Base-by-base conservation (phyloP, 805 yeast genomes). In the Ogataea salicorniae region DNA sequence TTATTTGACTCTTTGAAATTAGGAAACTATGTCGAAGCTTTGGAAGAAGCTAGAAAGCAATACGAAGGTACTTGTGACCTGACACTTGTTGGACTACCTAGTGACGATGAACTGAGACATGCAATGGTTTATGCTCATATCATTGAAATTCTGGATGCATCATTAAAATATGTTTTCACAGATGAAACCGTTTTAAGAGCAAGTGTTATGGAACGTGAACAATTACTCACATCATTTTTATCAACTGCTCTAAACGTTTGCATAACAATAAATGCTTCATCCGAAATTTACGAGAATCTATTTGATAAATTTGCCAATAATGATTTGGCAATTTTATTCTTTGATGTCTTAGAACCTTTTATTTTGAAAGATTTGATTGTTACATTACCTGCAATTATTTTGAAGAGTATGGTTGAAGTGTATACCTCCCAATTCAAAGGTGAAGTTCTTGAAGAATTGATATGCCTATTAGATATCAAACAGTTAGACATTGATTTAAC, bases 401-500 rank as follows among this genome's bases (percentile, higher is more conserved):
- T 88, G 52, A 80, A 80, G 54, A 74, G 73, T 13, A 72, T 91
- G 66, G 84, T 91, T 2, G 68, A 70, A 31, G 64, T 70, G 45
- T 81, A 79, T 52, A 69, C 74, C 1, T 47, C 62, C 0, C 52
- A 55, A 5, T 70, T 67, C 6, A 66, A 72, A 41, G 74, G 79
- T 4, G 78, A 74, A 2, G 55, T 66, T 0, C 69, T 92, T 17
- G 90, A 88, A 40, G 83, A 83, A 48, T 60, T 87, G 33, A 70
- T 91, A 11, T 85, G 95, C 55, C 67, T 79, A 2, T 61, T 92
- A 23, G 91, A 90, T 56, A 72, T 86, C 8, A 56, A 70, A 6
- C 75, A 81, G 13, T 72, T 94, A 43, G 96, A 92, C 59, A 76
- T 92, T 35, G 96, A 92, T 64, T 68, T 83, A 20, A 81, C 96